These are phyloP conservation scores for Aspergillus haitiensis DNA, from an alignment of 495 filamentous ascomycete genomes.

Conservation along the genomic window DNA sequence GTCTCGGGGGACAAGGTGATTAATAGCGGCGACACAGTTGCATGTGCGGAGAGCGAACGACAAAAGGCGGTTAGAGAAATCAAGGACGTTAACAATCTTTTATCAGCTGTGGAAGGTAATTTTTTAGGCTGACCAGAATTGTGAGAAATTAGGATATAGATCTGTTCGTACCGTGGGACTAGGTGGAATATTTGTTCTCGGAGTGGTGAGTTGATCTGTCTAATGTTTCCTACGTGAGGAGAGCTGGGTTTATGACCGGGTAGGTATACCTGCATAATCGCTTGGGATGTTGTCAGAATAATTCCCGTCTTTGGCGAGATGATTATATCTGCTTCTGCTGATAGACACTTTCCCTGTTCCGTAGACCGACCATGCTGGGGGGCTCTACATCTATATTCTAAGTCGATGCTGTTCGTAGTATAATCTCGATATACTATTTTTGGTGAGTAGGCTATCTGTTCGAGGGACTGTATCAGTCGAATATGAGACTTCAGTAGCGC, in stretches of 20 bases:
- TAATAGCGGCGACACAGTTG: conserved; percentile 36
- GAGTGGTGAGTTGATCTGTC: conserved; percentile 44
- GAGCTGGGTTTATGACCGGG: conserved; percentile 54
- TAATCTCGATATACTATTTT: conserved; percentile 36
- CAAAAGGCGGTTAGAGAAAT: conserved; percentile 24
- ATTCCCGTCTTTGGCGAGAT: conserved; percentile 70
- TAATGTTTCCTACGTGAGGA: conserved; percentile 4
- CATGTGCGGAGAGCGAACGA: conserved; percentile 9
- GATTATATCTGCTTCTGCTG: conserved; percentile 70
- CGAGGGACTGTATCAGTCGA: conserved; percentile 27
- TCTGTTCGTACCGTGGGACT: conserved; percentile 61
- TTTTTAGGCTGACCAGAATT: not conserved
- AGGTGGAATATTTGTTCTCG: conserved; percentile 57
- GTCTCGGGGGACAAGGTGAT: conserved; percentile 44
- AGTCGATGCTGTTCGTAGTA: not conserved
- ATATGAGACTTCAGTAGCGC: conserved; percentile 33
- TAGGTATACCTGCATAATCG: conserved; percentile 67
- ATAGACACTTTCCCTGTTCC: not conserved
- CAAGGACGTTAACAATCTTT: conserved; percentile 12
- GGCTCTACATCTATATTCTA: not conserved
- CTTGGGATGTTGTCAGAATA: conserved; percentile 68
- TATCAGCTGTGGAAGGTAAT: conserved; percentile 17
- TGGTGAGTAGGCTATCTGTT: conserved; percentile 18
- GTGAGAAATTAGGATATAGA: conserved; percentile 64
- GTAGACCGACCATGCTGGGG: not conserved